Conservation (phyloP, 2,329 filamentous ascomycete genomes). For the Ophiostoma fasciatum region DNA sequence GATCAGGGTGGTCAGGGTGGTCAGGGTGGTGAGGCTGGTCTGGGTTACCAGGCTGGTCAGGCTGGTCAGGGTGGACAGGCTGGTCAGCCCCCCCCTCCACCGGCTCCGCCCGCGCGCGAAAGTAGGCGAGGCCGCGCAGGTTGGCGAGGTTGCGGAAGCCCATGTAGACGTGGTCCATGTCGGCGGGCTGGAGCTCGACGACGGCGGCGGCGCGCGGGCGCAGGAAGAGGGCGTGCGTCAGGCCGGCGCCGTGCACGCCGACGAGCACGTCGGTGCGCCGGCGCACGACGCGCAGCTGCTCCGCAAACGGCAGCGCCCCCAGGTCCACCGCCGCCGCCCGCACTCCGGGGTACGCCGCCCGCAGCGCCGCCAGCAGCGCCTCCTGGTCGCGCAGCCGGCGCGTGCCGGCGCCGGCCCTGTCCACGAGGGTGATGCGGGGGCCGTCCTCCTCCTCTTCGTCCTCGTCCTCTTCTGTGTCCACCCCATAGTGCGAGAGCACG, state of each 20-base stretch:
- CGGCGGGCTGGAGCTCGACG: slow-evolving; percentile 26
- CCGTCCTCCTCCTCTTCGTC: not conserved
- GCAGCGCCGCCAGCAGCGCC: slow-evolving; percentile 16
- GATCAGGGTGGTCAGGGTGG: no score
- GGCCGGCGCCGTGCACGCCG: slow-evolving; percentile 27
- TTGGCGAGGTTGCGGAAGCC: slow-evolving; percentile 27
- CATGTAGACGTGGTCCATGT: slow-evolving; percentile 18
- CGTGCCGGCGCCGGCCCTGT: slow-evolving; percentile 16
- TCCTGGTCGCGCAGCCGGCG: slow-evolving; percentile 19
- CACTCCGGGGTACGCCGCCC: slow-evolving; percentile 14
- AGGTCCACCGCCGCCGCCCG: slow-evolving; percentile 23
- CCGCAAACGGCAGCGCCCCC: slow-evolving; percentile 19
- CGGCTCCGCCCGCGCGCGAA: slow-evolving; percentile 19
- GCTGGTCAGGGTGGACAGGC: not conserved
- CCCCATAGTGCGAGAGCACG: slow-evolving; percentile 17
- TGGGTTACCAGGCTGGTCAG: no score
- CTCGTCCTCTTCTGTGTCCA: not conserved
- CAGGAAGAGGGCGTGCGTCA: slow-evolving; percentile 28
- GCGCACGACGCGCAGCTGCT: slow-evolving; percentile 21
- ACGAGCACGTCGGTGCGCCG: slow-evolving; percentile 26
- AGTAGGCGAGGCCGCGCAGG: slow-evolving; percentile 23
- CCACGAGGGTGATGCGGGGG: slow-evolving; percentile 20
- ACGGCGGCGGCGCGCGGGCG: slow-evolving; percentile 18
- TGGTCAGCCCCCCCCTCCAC: not conserved
- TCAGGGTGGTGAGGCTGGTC: no score